Conservation (phyloP, 495 filamentous ascomycete species). For the Aspergillus mulundensis region DNA sequence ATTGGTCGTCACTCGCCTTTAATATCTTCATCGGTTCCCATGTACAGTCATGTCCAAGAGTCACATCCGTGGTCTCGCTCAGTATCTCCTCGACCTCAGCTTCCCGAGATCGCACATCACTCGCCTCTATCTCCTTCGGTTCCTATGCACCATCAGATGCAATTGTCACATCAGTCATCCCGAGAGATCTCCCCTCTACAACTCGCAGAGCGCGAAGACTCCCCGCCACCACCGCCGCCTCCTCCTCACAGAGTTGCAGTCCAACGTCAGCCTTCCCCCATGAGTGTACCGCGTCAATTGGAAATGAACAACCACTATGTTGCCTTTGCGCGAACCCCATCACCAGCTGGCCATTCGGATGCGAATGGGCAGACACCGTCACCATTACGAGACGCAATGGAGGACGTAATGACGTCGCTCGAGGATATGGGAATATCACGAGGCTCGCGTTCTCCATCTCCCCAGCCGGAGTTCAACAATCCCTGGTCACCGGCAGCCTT, state of each 20-base stretch:
- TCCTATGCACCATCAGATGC: constrained; percentile 15
- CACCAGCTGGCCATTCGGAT: constrained; percentile 59
- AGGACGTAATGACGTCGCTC: constrained; percentile 95
- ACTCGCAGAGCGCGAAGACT: constrained; percentile 36
- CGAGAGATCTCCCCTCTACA: constrained; percentile 35
- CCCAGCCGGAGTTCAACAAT: constrained; percentile 55
- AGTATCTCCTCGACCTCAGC: constrained; percentile 19
- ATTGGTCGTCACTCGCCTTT: background rate
- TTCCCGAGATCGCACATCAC: constrained; percentile 9
- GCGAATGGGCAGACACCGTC: constrained; percentile 76
- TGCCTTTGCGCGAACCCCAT: constrained; percentile 51
- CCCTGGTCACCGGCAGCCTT: constrained; percentile 94
- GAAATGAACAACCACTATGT: constrained; percentile 49
- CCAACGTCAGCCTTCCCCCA: constrained; percentile 23
- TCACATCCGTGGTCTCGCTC: constrained; percentile 4
- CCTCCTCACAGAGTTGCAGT: constrained; percentile 38
- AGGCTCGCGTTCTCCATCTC: constrained; percentile 44
- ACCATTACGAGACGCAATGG: constrained; percentile 89
- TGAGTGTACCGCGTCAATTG: constrained; percentile 37
- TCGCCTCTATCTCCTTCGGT: constrained; percentile 3
- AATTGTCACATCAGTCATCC: constrained; percentile 28
- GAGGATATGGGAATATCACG: constrained; percentile 75
- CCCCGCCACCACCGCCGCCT: constrained; percentile 44
- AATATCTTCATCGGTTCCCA: background rate
- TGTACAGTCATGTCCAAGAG: background rate